Conservation (phyloP, 1,284 basidiomycete genomes). For the Bondarzewia mesenterica region DNA sequence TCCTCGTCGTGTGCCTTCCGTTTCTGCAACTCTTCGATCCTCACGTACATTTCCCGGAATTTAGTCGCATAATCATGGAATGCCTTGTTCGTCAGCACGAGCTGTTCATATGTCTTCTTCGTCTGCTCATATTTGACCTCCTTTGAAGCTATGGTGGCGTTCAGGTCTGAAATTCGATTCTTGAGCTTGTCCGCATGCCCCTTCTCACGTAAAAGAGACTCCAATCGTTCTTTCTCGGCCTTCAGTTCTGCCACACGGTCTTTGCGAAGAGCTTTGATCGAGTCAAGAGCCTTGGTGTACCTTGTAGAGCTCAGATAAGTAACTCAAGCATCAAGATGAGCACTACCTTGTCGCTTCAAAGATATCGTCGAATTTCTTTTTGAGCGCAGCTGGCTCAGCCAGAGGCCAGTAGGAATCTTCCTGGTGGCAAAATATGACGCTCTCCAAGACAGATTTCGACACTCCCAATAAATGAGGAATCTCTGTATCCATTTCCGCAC, state of each 20-base stretch:
- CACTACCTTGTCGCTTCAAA: conserved; percentile 91
- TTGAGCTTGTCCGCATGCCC: conserved; percentile 80
- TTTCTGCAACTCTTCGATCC: conserved; percentile 61
- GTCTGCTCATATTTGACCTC: conserved; percentile 70
- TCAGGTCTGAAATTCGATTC: conserved; percentile 58
- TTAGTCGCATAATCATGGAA: conserved; percentile 81
- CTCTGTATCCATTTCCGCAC: conserved; percentile 93
- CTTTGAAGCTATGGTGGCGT: conserved; percentile 58
- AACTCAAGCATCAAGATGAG: neutral
- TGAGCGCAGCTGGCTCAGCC: conserved; percentile 82
- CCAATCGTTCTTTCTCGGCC: conserved; percentile 84
- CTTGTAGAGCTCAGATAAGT: conserved; percentile 29
- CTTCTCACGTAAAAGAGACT: conserved; percentile 79
- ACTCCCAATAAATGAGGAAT: conserved; percentile 93
- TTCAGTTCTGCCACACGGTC: conserved; percentile 89
- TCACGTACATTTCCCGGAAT: conserved; percentile 79
- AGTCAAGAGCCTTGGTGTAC: conserved; percentile 95
- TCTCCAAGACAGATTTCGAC: conserved; percentile 94
- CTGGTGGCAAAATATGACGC: conserved; percentile 99
- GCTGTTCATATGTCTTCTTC: conserved; percentile 54
- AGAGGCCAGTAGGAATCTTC: conserved; percentile 99
- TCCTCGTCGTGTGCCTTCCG: conserved; percentile 47
- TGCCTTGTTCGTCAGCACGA: conserved; percentile 70
- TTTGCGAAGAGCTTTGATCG: conserved; percentile 85
- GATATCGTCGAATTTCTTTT: conserved; percentile 99